Base-by-base conservation (phyloP, 371 early-diverging fungal genomes). In the Mucor lusitanicus region DNA sequence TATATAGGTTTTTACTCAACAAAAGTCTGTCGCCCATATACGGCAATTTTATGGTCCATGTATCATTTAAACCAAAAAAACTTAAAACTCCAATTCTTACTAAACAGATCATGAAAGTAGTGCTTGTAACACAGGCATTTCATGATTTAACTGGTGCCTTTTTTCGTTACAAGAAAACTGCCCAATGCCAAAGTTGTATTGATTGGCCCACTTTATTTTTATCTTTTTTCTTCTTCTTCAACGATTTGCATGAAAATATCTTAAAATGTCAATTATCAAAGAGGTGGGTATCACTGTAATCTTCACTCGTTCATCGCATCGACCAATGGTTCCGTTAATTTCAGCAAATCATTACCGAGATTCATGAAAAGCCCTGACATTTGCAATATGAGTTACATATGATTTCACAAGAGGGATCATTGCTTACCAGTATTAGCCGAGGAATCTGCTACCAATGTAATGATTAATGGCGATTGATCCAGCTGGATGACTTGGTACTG, bases 401-500 rank as follows among this genome's bases (percentile, higher is more conserved):
- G 33, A 3, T n/a, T 8, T 48, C 19, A 40, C 40, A 1, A 40
- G 40, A 40, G 17, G 17, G 25, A 35, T 1, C 32, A 32, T 59
- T 25, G 11, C 50, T 69, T 78, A 82, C 89, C 90, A 33, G 87
- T 88, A 57, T 89, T 89, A 23, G 88, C 83, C 30, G 63, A 65
- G 25, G 85, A 76, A 55, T 82, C 82, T 21, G 81, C 86, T 37
- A 89, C 77, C 50, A 89, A 70, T 0, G 87, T 87, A 50, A 87
- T 84, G 19, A 87, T 80, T 19, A 89, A 75, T 19, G 90, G 87
- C 27, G 78, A 59, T 44, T 85, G 82, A 56, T 87, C 85, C 64
- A 85, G 75, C 65, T 89, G 90, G 27, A 89, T 82, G 8, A 89
- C 66, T 70, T 89, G 90, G 73, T 85, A 85, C 27, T 80, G 56